These are phyloP conservation scores for Wickerhamiella galacta DNA, from an alignment of 805 yeast species.

Conservation along the genomic window DNA sequence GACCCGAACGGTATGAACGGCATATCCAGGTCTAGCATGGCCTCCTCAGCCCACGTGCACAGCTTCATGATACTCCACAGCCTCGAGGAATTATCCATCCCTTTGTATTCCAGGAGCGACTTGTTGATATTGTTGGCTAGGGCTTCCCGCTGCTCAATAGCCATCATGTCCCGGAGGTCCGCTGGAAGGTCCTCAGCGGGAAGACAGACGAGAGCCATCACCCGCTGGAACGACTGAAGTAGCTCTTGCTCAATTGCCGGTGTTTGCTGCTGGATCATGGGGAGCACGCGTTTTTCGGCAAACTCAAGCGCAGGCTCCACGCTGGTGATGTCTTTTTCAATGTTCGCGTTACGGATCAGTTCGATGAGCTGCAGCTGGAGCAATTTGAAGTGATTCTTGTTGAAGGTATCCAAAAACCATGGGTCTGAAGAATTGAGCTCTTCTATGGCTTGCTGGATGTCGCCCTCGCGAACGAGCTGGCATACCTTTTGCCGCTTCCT, in stretches of 20 bases:
- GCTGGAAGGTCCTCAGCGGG: slow-evolving; percentile 22
- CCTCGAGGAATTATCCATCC: slow-evolving; percentile 21
- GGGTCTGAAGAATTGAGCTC: slow-evolving; percentile 45
- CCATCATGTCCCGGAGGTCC: slow-evolving; percentile 38
- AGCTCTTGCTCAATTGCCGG: slow-evolving; percentile 21
- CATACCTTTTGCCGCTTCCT: slow-evolving; percentile 34
- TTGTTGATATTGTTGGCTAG: slow-evolving; percentile 59
- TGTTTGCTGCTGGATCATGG: slow-evolving; percentile 6
- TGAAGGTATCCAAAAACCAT: slow-evolving; percentile 43
- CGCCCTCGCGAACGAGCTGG: slow-evolving; percentile 37
- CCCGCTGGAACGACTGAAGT: slow-evolving; percentile 57
- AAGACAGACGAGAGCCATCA: slow-evolving; percentile 62
- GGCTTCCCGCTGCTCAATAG: slow-evolving; percentile 41
- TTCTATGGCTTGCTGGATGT: slow-evolving; percentile 41
- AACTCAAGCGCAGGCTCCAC: slow-evolving; percentile 19
- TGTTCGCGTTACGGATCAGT: slow-evolving; percentile 37
- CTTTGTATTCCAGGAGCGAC: slow-evolving; percentile 33
- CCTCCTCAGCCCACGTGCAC: slow-evolving; percentile 50
- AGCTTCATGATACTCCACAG: slow-evolving; percentile 40
- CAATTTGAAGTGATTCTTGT: slow-evolving; percentile 52
- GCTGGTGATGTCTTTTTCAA: slow-evolving; percentile 9
- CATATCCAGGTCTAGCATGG: slow-evolving; percentile 16
- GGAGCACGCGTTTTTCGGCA: slow-evolving; percentile 31
- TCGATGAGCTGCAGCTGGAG: slow-evolving; percentile 62
- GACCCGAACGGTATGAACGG: too few species aligned